Percentiles rank a stretch among this genome's conserved stretches.
These are phyloP conservation scores for Ganoderma lingzhi DNA, from an alignment of 1,284 basidiomycete species.

Conservation along the genomic window DNA sequence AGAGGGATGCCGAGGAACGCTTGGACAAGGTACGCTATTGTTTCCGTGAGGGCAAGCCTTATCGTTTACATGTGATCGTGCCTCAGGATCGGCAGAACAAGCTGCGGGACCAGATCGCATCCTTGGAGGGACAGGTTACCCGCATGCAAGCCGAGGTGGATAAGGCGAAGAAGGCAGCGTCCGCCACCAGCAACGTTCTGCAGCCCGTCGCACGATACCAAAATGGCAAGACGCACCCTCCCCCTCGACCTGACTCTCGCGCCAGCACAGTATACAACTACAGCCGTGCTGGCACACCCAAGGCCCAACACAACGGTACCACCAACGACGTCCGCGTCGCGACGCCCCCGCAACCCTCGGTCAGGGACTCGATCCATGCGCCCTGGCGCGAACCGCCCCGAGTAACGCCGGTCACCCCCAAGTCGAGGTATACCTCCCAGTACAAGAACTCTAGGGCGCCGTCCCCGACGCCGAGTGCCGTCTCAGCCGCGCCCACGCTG, in stretches of 20 bases:
- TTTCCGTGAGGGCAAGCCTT: constrained; percentile 4
- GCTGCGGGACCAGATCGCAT: constrained; percentile 68
- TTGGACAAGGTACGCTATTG: constrained; percentile 59
- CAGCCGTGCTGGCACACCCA: constrained; percentile 52
- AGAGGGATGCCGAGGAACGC: constrained; percentile 73
- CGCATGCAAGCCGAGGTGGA: constrained; percentile 68
- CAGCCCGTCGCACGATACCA: constrained; percentile 33
- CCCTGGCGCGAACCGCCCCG: constrained; percentile 43
- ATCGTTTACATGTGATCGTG: constrained; percentile 9
- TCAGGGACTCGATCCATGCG: constrained; percentile 81
- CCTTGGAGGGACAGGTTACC: constrained; percentile 69
- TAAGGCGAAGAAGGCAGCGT: constrained; percentile 49
- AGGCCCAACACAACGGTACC: constrained; percentile 39
- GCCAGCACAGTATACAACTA: constrained; percentile 64
- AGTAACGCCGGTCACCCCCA: constrained; percentile 41
- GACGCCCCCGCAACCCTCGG: constrained; percentile 62
- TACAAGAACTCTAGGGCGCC: constrained; percentile 48
- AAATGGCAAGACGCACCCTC: constrained; percentile 46
- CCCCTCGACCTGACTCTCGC: constrained; percentile 72
- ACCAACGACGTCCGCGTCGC: constrained; percentile 45
- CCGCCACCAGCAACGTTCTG: constrained; percentile 11
- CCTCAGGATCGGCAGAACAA: constrained; percentile 75
- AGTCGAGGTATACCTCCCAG: constrained; percentile 43
- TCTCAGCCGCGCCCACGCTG: constrained; percentile 73
- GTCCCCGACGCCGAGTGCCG: constrained; percentile 78